Conservation (phyloP, 2,329 filamentous ascomycete genomes). For the Fusarium sacchari region DNA sequence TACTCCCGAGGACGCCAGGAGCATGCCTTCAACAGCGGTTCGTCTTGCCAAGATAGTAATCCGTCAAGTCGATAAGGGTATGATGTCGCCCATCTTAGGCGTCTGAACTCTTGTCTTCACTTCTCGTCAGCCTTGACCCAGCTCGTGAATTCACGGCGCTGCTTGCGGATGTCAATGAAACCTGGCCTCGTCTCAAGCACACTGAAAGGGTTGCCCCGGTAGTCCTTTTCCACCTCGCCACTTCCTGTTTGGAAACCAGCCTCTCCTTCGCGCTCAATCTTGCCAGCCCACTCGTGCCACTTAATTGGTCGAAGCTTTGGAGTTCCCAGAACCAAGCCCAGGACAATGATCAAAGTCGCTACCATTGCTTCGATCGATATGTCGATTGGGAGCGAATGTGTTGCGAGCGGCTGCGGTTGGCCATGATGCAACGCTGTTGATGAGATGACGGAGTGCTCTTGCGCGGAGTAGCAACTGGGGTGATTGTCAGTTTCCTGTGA, state of each 20-base stretch:
- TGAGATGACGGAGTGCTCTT: conserved; percentile 85
- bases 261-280: conserved; percentile 81
- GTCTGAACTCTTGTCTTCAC: conserved; percentile 28
- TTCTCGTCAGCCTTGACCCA: conserved; percentile 66
- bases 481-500: conserved; percentile 25
- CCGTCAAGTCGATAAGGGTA: neutral
- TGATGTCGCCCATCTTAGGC: neutral
- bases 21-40: neutral
- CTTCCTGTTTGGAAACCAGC: conserved; percentile 65
- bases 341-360: conserved; percentile 80
- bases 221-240: conserved; percentile 76
- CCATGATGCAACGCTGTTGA: conserved; percentile 61
- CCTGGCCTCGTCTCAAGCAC: conserved; percentile 82
- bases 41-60: neutral
- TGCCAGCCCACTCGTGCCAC: conserved; percentile 83
- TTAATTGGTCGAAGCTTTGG: conserved; percentile 85
- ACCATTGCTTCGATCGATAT: conserved; percentile 87
- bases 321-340: conserved; percentile 83
- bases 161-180: conserved; percentile 87
- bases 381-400: conserved; percentile 76
- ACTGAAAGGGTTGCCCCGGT: conserved; percentile 80
- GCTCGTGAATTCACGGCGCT: conserved; percentile 80
- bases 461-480: conserved; percentile 90
- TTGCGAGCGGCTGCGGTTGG: conserved; percentile 53
- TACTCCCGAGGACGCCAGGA: neutral